Percentiles rank a stretch among this genome's conserved stretches.
These are phyloP conservation scores for Chaetomium sp. DNA, from an alignment of 2,329 filamentous ascomycete species.

Conservation along the genomic window DNA sequence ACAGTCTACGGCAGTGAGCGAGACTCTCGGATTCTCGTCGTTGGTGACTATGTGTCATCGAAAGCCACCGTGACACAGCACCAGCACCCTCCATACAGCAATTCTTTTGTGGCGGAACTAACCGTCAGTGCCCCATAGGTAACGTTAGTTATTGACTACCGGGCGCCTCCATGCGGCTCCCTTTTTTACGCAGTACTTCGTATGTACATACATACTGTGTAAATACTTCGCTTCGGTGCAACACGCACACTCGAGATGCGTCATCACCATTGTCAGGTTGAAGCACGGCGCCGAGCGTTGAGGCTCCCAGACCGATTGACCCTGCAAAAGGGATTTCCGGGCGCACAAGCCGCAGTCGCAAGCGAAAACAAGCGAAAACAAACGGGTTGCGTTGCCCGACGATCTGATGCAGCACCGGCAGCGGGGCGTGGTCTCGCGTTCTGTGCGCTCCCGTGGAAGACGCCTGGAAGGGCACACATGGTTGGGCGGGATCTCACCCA, in stretches of 20 bases:
- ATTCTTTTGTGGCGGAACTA: constrained; percentile 12
- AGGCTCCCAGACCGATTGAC: not conserved
- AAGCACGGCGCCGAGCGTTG: not conserved
- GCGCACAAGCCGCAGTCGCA: constrained; percentile 5
- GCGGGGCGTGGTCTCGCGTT: constrained; percentile 4
- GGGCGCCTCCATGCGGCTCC: not conserved
- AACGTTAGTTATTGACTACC: not conserved
- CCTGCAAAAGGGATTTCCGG: not conserved
- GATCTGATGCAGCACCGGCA: constrained; percentile 10
- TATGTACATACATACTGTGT: not conserved
- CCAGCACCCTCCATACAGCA: constrained; percentile 22
- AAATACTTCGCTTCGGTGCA: not conserved
- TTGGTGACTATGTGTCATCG: constrained; percentile 21
- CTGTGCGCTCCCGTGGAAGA: constrained; percentile 24
- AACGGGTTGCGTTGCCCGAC: constrained; percentile 8
- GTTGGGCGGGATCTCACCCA: constrained; percentile 19
- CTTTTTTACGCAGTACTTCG: not conserved
- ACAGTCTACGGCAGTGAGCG: not conserved
- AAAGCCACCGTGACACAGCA: constrained; percentile 31
- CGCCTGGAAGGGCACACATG: constrained; percentile 23
- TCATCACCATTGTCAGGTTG: not conserved
- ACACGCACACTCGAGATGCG: not conserved
- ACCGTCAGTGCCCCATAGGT: not conserved
- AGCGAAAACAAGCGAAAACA: constrained; percentile 7
- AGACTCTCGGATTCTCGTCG: constrained; percentile 4